Conservation (phyloP, 2,329 filamentous ascomycete species). For the Venturia aucupariae region DNA sequence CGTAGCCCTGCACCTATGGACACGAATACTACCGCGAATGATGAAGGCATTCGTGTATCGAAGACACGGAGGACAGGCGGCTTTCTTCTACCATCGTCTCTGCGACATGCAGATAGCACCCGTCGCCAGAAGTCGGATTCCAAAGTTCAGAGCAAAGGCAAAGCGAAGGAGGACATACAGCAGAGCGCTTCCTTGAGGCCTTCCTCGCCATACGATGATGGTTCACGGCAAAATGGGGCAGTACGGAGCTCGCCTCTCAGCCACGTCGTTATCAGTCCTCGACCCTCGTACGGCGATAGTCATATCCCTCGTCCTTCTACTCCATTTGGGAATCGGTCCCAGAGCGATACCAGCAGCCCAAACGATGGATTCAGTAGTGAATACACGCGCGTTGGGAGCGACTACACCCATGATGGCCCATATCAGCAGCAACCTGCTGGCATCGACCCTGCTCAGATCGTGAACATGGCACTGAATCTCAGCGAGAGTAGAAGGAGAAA, state of each 20-base stretch:
- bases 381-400: neutral
- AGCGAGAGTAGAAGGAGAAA: constrained; percentile 68
- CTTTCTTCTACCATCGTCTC: constrained; percentile 12
- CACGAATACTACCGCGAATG: neutral
- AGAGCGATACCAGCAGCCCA: constrained; percentile 2
- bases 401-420: neutral
- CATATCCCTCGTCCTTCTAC: constrained; percentile 5
- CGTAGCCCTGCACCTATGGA: neutral
- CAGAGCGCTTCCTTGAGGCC: neutral
- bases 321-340: neutral
- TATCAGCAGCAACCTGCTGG: constrained; percentile 7
- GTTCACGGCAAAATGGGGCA: neutral
- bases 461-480: constrained; percentile 82
- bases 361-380: constrained; percentile 4
- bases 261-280: constrained; percentile 10
- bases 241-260: constrained; percentile 12
- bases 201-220: neutral
- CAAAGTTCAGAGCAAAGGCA: constrained; percentile 7
- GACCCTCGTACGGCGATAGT: neutral
- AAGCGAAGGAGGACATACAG: neutral
- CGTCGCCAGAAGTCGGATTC: neutral
- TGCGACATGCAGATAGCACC: neutral
- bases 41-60: constrained; percentile 1
- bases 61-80: constrained; percentile 10
- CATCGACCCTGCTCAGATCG: constrained; percentile 77